These are phyloP conservation scores for Leishmania braziliensis DNA, from an alignment of 208 protist species.

Conservation along the genomic window DNA sequence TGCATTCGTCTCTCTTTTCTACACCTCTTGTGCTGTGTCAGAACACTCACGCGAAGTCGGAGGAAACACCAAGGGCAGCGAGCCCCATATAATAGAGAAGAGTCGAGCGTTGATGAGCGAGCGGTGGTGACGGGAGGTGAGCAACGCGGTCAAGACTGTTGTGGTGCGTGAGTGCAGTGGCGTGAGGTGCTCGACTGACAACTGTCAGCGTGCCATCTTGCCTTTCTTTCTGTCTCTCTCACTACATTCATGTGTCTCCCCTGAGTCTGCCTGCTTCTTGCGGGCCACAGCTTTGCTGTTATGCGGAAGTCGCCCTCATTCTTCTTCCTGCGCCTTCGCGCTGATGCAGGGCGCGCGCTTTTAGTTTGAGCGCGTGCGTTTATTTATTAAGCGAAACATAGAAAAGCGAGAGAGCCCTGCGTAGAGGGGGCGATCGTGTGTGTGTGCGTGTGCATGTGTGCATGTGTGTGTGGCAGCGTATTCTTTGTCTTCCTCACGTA, in stretches of 20 bases:
- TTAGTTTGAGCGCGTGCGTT: not conserved
- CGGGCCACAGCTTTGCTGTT: not conserved
- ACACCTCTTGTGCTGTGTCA: no score
- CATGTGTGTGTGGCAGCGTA: not conserved
- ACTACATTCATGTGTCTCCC: not conserved
- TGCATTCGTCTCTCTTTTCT: no score
- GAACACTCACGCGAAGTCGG: no score
- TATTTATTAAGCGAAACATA: not conserved
- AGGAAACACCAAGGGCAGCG: no score
- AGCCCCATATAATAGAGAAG: no score
- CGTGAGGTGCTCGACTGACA: no score
- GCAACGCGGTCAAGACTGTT: no score
- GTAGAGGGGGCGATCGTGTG: not conserved
- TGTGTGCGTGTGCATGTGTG: slow-evolving; percentile 4
- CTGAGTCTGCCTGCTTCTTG: not conserved
- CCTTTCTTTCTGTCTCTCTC: not conserved
- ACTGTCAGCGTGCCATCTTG: no score
- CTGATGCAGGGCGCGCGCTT: not conserved
- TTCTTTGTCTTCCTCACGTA: not conserved
- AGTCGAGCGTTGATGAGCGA: no score
- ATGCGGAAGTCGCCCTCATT: not conserved
- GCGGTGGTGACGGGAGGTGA: no score
- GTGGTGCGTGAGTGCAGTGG: no score
- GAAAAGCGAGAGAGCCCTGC: no score
- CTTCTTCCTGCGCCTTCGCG: not conserved